Base-by-base conservation (phyloP, 495 filamentous ascomycete species). In the Venustampulla echinocandica region DNA sequence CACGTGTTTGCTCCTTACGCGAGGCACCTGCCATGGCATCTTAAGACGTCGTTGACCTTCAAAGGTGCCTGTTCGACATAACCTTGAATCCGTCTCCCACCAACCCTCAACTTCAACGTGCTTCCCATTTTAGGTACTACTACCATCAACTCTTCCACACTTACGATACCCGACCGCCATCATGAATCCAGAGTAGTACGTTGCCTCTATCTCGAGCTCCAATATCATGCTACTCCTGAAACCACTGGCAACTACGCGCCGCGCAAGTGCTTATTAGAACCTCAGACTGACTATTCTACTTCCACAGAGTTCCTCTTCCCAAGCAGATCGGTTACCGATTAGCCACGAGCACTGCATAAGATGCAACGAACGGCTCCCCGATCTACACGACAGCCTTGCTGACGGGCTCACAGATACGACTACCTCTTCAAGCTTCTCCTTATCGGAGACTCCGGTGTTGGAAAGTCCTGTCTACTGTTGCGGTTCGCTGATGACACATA, bases 381-480 rank as follows among this genome's bases (percentile, higher is more conserved):
- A 46, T 39, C 46, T 44, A 24, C 41, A 20, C 25, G 18, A 42
- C 22, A 30, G 18, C 33, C 13, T 44, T 35, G 46, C 56, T 55
- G 37, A 58, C 49, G 46, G 33, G 30, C 30, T 56, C 44, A 41
- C 65, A 96, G 92, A 94, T 98, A 97, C 81, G 92, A 98, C 65
- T 98, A 97, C 66, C 88, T 98, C 59, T 98, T 98, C 79, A 98
- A 98, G 80, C 89, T 98, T 47, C 90, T 98, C 64, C 87, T 98
- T 71, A 98, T 98, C 78, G 92, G 92, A 69, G 92, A 98, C 66
- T 97, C 92, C 60, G 92, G 92, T 74, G 93, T 97, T 56, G 92
- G 92, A 81, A 98, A 98, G 84, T 97, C 93, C 60, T 97, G 93
- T 69, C 68, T 97, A 71, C 77, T 98, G 49, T 75, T 98, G 57